A percentile compares a stretch with the other conserved stretches of the same genome.
phyloP scores from a whole-genome alignment of 2,329 filamentous ascomycete genomes.

The Claviceps sp. region DNA sequence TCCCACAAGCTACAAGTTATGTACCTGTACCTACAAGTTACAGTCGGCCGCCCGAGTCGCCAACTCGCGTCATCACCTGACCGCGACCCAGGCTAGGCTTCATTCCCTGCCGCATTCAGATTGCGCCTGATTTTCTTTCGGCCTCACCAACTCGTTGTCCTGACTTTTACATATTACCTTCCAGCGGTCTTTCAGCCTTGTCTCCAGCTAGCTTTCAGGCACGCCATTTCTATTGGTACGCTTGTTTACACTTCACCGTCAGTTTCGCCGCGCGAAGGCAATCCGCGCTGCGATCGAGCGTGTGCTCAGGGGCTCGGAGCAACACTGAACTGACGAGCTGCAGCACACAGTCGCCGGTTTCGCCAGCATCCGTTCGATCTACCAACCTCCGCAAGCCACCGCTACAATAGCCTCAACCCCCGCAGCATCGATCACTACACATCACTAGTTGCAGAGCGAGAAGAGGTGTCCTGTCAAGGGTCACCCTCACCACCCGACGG shows the following conservation, averaged over 20 bases:
- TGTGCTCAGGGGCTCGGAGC: not conserved
- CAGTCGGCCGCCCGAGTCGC: too few relatives aligned
- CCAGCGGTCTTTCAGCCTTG: not conserved
- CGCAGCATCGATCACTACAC: not conserved
- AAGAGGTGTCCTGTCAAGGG: conserved; percentile 21
- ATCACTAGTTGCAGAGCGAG: not conserved
- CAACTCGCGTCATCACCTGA: conserved; percentile 6
- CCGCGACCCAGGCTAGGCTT: conserved; percentile 1
- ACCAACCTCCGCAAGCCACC: not conserved
- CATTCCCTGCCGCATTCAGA: not conserved
- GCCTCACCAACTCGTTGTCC: not conserved
- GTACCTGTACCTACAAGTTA: too few relatives aligned
- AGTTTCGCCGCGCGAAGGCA: too few relatives aligned
- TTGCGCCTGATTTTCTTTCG: not conserved
- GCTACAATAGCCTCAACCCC: not conserved
- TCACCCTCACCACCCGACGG: conserved; percentile 24
- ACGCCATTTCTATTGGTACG: not conserved
- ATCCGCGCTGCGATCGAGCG: not conserved
- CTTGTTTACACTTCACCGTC: not conserved
- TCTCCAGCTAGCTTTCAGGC: not conserved
- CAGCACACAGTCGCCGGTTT: not conserved
- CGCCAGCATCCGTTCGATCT: not conserved
- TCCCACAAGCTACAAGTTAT: too few relatives aligned
- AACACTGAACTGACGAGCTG: not conserved
- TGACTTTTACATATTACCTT: not conserved